Evolutionary conservation across 2,329 filamentous ascomycete genomes (phyloP).

Genomic region (Myriosclerotinia scirpicola): DNA sequence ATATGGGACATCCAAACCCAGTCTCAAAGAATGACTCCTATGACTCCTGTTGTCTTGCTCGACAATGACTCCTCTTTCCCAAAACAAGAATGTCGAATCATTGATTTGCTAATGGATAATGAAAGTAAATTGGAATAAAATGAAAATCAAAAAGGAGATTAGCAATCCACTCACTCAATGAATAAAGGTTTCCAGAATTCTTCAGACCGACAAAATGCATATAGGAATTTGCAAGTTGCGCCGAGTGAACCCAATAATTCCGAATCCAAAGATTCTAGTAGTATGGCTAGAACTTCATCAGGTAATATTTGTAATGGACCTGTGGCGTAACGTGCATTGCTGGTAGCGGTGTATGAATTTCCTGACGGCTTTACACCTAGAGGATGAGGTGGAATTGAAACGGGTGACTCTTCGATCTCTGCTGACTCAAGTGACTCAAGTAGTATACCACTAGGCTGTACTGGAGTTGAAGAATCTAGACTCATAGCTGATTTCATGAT

Average conservation of each 20-base stretch:
- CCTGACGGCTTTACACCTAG: slow-evolving; percentile 83
- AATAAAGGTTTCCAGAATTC: slow-evolving; percentile 89
- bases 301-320: slow-evolving; percentile 69
- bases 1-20: neutral
- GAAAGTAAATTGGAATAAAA: neutral
- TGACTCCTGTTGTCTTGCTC: neutral
- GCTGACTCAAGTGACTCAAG: slow-evolving; percentile 31
- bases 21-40: slow-evolving; percentile 8
- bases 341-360: slow-evolving; percentile 69
- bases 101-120: neutral
- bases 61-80: neutral
- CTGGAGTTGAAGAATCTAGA: neutral
- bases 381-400: slow-evolving; percentile 73
- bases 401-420: slow-evolving; percentile 45
- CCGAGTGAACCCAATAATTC: slow-evolving; percentile 64
- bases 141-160: neutral
- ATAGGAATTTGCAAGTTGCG: slow-evolving; percentile 78
- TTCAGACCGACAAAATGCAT: slow-evolving; percentile 79
- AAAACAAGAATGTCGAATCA: neutral
- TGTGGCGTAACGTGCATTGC: slow-evolving; percentile 64
- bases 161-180: slow-evolving; percentile 67
- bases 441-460: slow-evolving; percentile 11
- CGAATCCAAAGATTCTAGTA: slow-evolving; percentile 74
- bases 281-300: slow-evolving; percentile 74
- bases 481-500: slow-evolving; percentile 5